These are phyloP conservation scores for Climacium dendroides DNA, from an alignment of 225 moss, liverwort and hornwort genomes.

Conservation along the genomic window DNA sequence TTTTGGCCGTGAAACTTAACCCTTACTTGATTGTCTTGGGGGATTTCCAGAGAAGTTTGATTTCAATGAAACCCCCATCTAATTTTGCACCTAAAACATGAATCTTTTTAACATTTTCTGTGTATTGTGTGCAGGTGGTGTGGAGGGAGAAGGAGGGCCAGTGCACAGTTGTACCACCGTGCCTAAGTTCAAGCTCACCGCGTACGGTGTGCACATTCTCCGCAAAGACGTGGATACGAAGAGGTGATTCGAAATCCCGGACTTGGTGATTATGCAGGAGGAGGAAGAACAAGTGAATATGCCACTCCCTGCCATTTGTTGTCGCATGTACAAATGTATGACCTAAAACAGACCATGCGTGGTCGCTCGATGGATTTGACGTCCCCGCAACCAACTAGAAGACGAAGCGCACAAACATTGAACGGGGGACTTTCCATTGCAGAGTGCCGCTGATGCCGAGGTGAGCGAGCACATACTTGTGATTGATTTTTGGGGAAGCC, in stretches of 20 bases:
- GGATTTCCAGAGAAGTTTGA: neutral
- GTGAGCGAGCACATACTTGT: neutral
- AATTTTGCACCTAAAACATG: neutral
- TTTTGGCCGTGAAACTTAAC: neutral
- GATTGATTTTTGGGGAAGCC: neutral
- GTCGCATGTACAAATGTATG: slow-evolving; percentile 12
- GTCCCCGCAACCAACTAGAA: neutral
- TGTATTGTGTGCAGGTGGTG: neutral
- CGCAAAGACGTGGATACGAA: slow-evolving; percentile 9
- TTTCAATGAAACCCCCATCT: neutral
- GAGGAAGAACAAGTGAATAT: neutral
- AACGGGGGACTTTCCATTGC: neutral
- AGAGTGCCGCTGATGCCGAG: neutral
- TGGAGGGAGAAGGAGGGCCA: slow-evolving; percentile 2
- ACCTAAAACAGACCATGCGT: neutral
- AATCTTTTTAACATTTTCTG: neutral
- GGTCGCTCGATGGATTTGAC: neutral
- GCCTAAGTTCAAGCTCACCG: slow-evolving; percentile 22
- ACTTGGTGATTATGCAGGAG: neutral
- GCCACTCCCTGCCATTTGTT: neutral
- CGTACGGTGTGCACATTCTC: slow-evolving; percentile 23
- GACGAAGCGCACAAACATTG: neutral
- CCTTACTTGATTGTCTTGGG: neutral
- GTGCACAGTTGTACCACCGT: neutral
- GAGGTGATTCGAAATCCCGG: neutral